Percentiles rank a stretch among this genome's conserved stretches.
Evolutionary conservation across 1,139 yeast species (phyloP).

Genomic region (Pichia sp.): DNA sequence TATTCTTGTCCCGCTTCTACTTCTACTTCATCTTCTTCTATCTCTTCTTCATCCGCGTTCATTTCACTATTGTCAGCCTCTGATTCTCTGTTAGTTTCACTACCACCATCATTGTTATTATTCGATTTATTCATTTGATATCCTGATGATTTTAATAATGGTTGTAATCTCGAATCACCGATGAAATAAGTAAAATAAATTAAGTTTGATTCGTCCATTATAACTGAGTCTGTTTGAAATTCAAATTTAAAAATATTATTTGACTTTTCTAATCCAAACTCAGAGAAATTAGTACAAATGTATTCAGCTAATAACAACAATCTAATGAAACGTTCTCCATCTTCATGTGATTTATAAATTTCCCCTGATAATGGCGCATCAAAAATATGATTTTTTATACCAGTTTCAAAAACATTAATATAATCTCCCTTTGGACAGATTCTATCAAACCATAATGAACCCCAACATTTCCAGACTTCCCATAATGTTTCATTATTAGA

Average conservation of each 20-base stretch:
- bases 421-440: constrained; percentile 46
- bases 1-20: constrained; percentile 11
- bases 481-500: constrained; percentile 55
- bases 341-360: constrained; percentile 35
- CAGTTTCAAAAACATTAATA: constrained; percentile 46
- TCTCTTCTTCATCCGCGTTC: not conserved
- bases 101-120: not conserved
- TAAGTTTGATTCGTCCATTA: constrained; percentile 14
- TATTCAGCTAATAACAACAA: constrained; percentile 35
- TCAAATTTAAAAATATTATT: constrained; percentile 41
- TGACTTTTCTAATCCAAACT: constrained; percentile 48
- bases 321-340: constrained; percentile 42
- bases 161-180: constrained; percentile 23
- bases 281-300: constrained; percentile 42
- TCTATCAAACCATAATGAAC: constrained; percentile 70
- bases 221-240: constrained; percentile 1
- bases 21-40: constrained; percentile 6
- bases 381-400: constrained; percentile 51
- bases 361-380: constrained; percentile 67
- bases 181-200: constrained; percentile 21
- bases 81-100: not conserved
- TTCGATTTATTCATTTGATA: constrained; percentile 7
- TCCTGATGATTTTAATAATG: constrained; percentile 15
- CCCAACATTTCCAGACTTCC: constrained; percentile 84
- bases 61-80: not conserved